A percentile compares a stretch with the other conserved stretches of the same genome.
These are phyloP conservation scores for Phallus indusiatus DNA, from an alignment of 768 basidiomycete genomes.

Conservation along the genomic window DNA sequence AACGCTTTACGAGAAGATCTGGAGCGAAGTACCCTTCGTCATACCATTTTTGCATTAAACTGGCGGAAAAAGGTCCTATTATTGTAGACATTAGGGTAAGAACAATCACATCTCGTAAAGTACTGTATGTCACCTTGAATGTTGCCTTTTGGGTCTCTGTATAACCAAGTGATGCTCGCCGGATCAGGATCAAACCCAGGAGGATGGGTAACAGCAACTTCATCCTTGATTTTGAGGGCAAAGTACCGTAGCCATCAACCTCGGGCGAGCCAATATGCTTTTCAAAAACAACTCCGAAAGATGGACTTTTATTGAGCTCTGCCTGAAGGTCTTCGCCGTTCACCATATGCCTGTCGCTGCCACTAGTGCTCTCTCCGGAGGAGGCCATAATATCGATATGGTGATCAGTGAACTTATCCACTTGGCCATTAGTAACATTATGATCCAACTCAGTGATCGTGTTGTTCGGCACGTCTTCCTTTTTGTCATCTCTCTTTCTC, in stretches of 20 bases:
- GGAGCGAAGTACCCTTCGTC: slow-evolving; percentile 81
- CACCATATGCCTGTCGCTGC: background rate
- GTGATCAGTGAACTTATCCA: background rate
- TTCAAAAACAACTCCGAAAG: background rate
- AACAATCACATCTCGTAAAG: background rate
- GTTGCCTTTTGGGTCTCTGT: slow-evolving; percentile 86
- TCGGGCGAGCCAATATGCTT: background rate
- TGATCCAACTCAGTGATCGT: background rate
- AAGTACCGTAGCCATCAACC: background rate
- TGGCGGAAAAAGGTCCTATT: slow-evolving; percentile 80
- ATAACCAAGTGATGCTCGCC: slow-evolving; percentile 73
- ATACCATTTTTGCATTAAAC: slow-evolving; percentile 92
- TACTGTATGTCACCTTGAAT: slow-evolving; percentile 59
- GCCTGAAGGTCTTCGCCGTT: background rate
- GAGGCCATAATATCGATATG: slow-evolving; percentile 3
- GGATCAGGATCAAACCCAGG: slow-evolving; percentile 30
- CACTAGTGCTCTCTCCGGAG: background rate
- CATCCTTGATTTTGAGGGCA: background rate
- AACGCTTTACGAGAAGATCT: slow-evolving; percentile 77
- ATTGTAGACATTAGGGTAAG: slow-evolving; percentile 5
- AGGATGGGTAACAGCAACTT: background rate
- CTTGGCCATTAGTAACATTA: background rate
- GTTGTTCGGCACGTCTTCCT: background rate
- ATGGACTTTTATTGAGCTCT: background rate
- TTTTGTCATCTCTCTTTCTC: slow-evolving; percentile 4